A percentile compares a stretch with the other conserved stretches of the same genome.
Conservation (phyloP, 1,284 basidiomycete species). For the Mrakiaceae sp. region DNA sequence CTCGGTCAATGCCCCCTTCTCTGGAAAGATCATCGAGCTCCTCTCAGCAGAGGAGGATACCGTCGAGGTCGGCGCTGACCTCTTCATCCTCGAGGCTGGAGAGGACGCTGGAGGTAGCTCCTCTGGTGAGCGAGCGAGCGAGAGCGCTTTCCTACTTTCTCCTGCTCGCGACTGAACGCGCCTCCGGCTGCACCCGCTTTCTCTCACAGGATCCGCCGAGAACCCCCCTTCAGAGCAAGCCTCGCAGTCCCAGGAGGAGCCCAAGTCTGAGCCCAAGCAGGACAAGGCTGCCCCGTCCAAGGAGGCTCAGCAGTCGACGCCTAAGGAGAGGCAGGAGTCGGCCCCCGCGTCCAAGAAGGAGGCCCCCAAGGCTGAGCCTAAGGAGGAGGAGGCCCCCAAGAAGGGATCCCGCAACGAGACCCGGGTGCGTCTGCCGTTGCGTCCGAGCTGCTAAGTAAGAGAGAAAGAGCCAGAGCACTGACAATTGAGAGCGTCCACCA, state of each 20-base stretch:
- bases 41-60: constrained; percentile 88
- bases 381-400: constrained; percentile 34
- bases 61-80: constrained; percentile 86
- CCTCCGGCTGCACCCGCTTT: neutral
- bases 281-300: constrained; percentile 29
- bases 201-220: neutral
- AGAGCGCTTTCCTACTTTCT: neutral
- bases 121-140: neutral
- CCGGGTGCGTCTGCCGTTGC: constrained; percentile 44
- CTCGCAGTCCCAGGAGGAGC: constrained; percentile 25
- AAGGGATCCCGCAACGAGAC: constrained; percentile 58
- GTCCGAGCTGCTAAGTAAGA: neutral
- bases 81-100: constrained; percentile 83
- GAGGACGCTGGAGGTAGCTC: constrained; percentile 43
- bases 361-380: constrained; percentile 41
- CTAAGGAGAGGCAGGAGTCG: constrained; percentile 37
- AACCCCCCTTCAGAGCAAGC: constrained; percentile 17
- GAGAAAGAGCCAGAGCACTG: neutral
- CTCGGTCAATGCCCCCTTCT: constrained; percentile 82
- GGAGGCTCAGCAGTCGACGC: constrained; percentile 34
- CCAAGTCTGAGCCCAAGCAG: constrained; percentile 35
- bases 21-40: constrained; percentile 78
- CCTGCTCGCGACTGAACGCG: neutral
- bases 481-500: neutral
- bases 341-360: constrained; percentile 40